Conservation (phyloP, 306 rosid genomes). For the Herpetospermum pedunculosum region DNA sequence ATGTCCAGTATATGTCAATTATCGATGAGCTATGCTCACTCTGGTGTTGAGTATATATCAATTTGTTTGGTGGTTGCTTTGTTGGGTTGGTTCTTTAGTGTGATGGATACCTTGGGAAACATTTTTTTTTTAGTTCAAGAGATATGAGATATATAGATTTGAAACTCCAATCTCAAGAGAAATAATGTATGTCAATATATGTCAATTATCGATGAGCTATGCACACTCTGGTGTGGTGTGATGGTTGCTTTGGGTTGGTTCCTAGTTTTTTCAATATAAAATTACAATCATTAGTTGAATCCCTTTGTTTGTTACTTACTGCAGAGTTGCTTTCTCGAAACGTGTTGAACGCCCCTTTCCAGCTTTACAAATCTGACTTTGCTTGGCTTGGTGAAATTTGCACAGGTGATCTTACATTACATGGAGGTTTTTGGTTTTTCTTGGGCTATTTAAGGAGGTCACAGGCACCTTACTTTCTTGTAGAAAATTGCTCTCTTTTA, state of each 20-base stretch:
- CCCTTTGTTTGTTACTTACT: constrained; percentile 22
- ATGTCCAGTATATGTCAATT: too few species aligned
- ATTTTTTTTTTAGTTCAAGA: too few species aligned
- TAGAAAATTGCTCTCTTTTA: background rate
- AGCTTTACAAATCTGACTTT: constrained; percentile 18
- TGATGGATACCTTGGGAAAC: too few species aligned
- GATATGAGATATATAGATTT: too few species aligned
- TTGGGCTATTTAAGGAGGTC: constrained; percentile 19
- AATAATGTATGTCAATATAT: too few species aligned
- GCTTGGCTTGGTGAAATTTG: constrained; percentile 17
- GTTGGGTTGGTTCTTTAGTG: too few species aligned
- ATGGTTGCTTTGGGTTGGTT: background rate
- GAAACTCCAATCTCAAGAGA: too few species aligned
- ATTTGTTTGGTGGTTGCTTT: background rate
- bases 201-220: too few species aligned
- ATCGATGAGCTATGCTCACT: too few species aligned
- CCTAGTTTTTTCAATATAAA: background rate
- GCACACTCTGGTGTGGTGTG: too few species aligned
- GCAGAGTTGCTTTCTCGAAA: constrained; percentile 10
- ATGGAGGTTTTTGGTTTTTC: background rate
- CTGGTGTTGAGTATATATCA: too few species aligned
- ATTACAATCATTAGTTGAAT: background rate
- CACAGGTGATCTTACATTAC: background rate
- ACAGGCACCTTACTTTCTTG: constrained; percentile 3
- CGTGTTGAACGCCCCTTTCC: constrained; percentile 18